A percentile compares a stretch with the other conserved stretches of the same genome.
Evolutionary conservation across 2,329 filamentous ascomycete species (phyloP).

Genomic region (Pseudonectria buxi): DNA sequence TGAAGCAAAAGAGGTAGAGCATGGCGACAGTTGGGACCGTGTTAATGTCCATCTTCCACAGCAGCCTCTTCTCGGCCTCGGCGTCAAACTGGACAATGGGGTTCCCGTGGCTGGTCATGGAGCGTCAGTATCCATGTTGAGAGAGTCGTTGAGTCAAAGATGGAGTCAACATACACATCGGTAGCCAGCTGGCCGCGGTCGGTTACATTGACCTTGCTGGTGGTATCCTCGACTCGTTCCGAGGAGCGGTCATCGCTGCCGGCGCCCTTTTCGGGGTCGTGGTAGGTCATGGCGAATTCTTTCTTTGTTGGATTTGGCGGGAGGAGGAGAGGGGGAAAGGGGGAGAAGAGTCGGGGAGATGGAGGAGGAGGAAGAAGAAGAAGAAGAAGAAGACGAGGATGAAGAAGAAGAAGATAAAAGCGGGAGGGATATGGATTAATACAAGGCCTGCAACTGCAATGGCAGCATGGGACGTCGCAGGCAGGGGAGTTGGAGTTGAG

Average conservation of each 20-base stretch:
- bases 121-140: constrained; percentile 4
- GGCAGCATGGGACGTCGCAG: no score
- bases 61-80: constrained; percentile 48
- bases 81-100: constrained; percentile 20
- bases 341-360: constrained; percentile 3
- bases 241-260: constrained; percentile 9
- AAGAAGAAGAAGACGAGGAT: no score
- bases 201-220: constrained; percentile 12
- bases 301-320: neutral
- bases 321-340: neutral
- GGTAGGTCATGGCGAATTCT: constrained; percentile 14
- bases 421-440: no score
- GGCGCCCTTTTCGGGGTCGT: constrained; percentile 16
- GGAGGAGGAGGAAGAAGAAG: no score
- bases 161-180: constrained; percentile 15
- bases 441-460: no score
- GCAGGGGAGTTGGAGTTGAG: no score
- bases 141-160: neutral
- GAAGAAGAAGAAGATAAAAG: no score
- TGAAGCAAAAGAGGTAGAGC: constrained; percentile 67
- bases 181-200: constrained; percentile 16
- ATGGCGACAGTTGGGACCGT: constrained; percentile 60
- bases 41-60: constrained; percentile 58
- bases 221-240: constrained; percentile 13
- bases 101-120: constrained; percentile 15